Conservation (phyloP, 2,329 filamentous ascomycete species). For the Monosporascus cannonballus region DNA sequence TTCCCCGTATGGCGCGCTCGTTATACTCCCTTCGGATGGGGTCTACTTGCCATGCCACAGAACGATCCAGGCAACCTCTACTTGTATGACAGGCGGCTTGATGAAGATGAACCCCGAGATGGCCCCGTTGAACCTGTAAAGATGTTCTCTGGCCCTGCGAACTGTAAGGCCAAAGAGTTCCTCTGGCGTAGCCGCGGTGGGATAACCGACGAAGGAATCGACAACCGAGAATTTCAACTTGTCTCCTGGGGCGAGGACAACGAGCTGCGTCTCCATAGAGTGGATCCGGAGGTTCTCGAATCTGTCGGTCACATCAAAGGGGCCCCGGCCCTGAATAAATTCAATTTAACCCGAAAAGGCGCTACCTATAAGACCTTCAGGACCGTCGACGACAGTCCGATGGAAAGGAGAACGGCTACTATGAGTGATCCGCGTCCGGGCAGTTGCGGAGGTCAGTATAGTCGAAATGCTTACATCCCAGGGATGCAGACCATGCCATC, state of each 20-base stretch:
- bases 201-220: conserved; percentile 60
- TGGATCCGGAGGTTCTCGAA: conserved; percentile 58
- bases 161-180: conserved; percentile 79
- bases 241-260: conserved; percentile 91
- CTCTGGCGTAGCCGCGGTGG: conserved; percentile 76
- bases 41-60: conserved; percentile 86
- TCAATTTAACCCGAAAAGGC: conserved; percentile 75
- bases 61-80: conserved; percentile 80
- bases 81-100: conserved; percentile 65
- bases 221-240: conserved; percentile 84
- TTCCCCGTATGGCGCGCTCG: conserved; percentile 89
- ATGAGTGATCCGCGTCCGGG: conserved; percentile 55
- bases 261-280: conserved; percentile 70
- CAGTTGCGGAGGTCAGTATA: conserved; percentile 34
- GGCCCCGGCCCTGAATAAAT: conserved; percentile 52
- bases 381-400: conserved; percentile 55
- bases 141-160: conserved; percentile 56
- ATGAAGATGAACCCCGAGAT: conserved; percentile 38
- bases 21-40: conserved; percentile 84
- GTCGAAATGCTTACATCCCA: conserved; percentile 37
- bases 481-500: conserved; percentile 40
- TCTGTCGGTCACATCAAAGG: conserved; percentile 71
- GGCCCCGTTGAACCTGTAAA: conserved; percentile 42
- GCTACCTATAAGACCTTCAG: conserved; percentile 82
- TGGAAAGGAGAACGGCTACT: conserved; percentile 53